Conservation (phyloP, 2,329 filamentous ascomycete genomes). For the Fusarium sp. region DNA sequence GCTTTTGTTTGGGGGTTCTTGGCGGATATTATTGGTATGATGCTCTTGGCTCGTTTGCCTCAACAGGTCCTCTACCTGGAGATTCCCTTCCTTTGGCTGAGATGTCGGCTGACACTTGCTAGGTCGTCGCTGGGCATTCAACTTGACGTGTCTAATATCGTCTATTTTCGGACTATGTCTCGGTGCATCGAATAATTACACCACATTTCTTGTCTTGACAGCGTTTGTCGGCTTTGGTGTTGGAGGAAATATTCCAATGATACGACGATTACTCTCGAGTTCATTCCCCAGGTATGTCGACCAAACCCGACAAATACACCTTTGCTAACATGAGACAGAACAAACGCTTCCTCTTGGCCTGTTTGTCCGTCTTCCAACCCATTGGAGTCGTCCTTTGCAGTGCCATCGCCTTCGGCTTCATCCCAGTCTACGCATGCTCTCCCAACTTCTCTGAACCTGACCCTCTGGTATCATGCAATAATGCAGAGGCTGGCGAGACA, state of each 20-base stretch:
- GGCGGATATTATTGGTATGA: constrained; percentile 60
- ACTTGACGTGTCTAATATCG: constrained; percentile 66
- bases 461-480: constrained; percentile 58
- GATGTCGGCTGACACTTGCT: not conserved
- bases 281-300: constrained; percentile 58
- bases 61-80: constrained; percentile 7
- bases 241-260: constrained; percentile 68
- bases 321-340: constrained; percentile 36
- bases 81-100: not conserved
- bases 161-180: constrained; percentile 65
- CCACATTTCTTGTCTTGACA: constrained; percentile 63
- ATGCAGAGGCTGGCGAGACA: constrained; percentile 39
- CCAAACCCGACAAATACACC: fast-evolving
- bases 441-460: constrained; percentile 61
- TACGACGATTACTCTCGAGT: constrained; percentile 67
- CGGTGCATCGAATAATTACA: constrained; percentile 62
- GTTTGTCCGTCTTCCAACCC: constrained; percentile 67
- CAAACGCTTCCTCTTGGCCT: constrained; percentile 62
- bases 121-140: constrained; percentile 67
- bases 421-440: constrained; percentile 62
- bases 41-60: not conserved
- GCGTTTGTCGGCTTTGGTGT: constrained; percentile 66
- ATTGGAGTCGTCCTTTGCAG: constrained; percentile 64
- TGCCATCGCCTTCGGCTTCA: constrained; percentile 64
- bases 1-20: constrained; percentile 67